Conservation (phyloP, 2,329 filamentous ascomycete genomes). For the Periconia digitata region DNA sequence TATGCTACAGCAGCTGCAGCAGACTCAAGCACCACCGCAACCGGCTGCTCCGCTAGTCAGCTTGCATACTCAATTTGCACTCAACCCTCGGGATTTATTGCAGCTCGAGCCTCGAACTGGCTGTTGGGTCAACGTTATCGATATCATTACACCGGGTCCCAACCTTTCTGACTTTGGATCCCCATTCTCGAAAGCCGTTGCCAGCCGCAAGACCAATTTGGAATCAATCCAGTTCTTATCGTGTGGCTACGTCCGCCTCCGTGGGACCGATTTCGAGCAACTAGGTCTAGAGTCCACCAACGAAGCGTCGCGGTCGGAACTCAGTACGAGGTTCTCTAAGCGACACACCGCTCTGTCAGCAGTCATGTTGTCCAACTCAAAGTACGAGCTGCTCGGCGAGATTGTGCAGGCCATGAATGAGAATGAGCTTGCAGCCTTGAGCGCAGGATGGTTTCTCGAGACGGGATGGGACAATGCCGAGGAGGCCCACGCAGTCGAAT, state of each 20-base stretch:
- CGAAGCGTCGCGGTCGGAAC: too few relatives aligned
- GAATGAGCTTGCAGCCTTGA: conserved; percentile 34
- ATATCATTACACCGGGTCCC: conserved; percentile 52
- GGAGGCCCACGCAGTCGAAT: conserved; percentile 42
- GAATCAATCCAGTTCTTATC: conserved; percentile 57
- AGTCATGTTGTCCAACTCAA: conserved; percentile 40
- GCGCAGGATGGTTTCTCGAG: conserved; percentile 35
- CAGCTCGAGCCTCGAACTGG: conserved; percentile 42
- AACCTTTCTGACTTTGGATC: conserved; percentile 47
- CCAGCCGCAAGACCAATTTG: conserved; percentile 36
- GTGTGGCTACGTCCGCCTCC: conserved; percentile 61
- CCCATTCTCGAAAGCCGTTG: conserved; percentile 33
- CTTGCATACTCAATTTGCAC: not conserved
- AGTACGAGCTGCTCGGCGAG: conserved; percentile 40
- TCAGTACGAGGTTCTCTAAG: too few relatives aligned
- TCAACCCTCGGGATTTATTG: conserved; percentile 31
- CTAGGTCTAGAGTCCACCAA: conserved; percentile 27
- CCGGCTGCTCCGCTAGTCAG: too few relatives aligned
- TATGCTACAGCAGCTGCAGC: conserved; percentile 3
- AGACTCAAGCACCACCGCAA: not conserved
- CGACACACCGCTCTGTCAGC: conserved; percentile 32
- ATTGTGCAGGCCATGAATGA: conserved; percentile 43
- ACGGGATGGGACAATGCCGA: conserved; percentile 35
- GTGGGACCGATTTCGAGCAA: conserved; percentile 36
- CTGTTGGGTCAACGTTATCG: conserved; percentile 55